A percentile compares a stretch with the other conserved stretches of the same genome.
Evolutionary conservation across 192 early-diverging fungal species (phyloP).

Genomic region (Chytriomyces confervae): DNA sequence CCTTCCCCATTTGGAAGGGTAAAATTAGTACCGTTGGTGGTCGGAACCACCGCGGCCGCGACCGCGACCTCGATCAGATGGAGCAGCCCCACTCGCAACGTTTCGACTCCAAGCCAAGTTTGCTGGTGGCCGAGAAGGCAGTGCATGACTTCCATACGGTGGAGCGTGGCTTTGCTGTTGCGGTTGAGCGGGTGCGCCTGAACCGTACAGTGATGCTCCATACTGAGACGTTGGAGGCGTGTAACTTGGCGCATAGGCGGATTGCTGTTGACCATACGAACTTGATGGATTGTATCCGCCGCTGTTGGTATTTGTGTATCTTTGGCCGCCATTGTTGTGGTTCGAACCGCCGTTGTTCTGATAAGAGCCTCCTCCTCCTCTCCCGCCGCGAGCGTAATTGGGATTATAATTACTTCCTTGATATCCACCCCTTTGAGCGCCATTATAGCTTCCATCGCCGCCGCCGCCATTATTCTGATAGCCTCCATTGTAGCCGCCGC

Average conservation of each 20-base stretch:
- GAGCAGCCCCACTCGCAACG: conserved; percentile 19
- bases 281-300: conserved; percentile 14
- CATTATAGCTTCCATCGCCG: conserved; percentile 2
- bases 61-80: conserved; percentile 2
- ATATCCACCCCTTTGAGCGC: conserved; percentile 21
- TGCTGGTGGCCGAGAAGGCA: conserved; percentile 8
- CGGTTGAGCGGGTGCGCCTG: background rate
- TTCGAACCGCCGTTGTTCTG: background rate
- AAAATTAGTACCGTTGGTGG: background rate
- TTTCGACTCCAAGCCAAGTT: conserved; percentile 49
- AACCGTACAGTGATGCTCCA: background rate
- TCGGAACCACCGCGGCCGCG: background rate
- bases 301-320: background rate
- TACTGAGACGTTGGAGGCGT: conserved; percentile 4
- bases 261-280: conserved; percentile 2
- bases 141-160: background rate
- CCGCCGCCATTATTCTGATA: conserved; percentile 19
- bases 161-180: background rate
- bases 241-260: background rate
- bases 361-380: background rate
- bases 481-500: conserved; percentile 15
- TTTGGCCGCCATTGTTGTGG: background rate
- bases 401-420: conserved; percentile 4
- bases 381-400: background rate
- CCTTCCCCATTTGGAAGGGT: too few species aligned